Base-by-base conservation (phyloP, 257 asterid genomes). In the Anisodus tanguticus region DNA sequence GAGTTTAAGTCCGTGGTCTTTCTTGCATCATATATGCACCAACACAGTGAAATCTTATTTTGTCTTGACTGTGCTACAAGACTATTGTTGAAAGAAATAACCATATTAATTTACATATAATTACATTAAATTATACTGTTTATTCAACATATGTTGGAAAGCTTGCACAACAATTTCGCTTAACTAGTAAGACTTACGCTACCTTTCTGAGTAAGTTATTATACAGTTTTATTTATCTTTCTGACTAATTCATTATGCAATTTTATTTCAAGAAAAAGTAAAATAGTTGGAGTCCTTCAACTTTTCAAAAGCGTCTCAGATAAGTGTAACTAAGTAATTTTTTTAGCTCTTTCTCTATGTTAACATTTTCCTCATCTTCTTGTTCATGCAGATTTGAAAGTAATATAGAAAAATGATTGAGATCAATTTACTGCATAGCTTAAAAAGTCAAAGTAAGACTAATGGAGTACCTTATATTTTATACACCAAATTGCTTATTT, bases 401-500 rank as follows among this genome's bases (percentile, higher is more conserved):
- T 13, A 58, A 16, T 58, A 15, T 15, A 58, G 64, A 58, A 58
- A 58, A 55, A 55, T 55, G 16, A 58, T n/a, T 16, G 22, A 58
- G 9, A 58, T 58, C 16, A 55, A 55, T 55, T 16, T 55, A 55
- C 60, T 12, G 60, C 16, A 16, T 31, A 55, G 6, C 5, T 11
- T 4, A 55, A 55, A 55, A 55, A 55, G 13, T 55, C n/a, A 6
- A 55, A 55, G 60, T 16, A 55, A 55, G 16, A 55, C 60, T 55
- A 58, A 16, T 58, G 26, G 26, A 58, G 22, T 58, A 17, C 64
- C 64, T 58, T 58, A 5, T 58, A 4, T 15, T 15, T 74, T 74
- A 69, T 69, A 71, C 39, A 45, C 78, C 53, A 69, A 69, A 43
- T 17, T 17, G 79, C 58, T 71, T 71, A 59, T 59, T 35, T 37